Evolutionary conservation across 108 stramenopile genomes (phyloP).

Genomic region (Pinguiococcus pyrenoidosus): DNA sequence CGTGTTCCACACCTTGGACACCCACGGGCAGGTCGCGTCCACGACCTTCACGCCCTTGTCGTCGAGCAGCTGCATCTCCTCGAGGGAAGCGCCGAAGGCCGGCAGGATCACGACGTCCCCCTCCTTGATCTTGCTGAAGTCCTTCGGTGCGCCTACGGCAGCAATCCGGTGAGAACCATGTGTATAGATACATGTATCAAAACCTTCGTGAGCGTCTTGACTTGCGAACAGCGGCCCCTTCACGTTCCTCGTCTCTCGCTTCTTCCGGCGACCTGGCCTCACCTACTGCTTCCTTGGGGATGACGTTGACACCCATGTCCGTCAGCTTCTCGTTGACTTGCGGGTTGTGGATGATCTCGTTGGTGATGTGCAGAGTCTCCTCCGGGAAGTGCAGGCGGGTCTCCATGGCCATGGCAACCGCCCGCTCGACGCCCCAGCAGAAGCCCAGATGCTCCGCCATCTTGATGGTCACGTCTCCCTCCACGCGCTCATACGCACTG

Average conservation of each 20-base stretch:
- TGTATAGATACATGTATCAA: too few relatives aligned
- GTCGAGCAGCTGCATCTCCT: conserved; percentile 61
- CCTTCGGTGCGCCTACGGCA: conserved; percentile 43
- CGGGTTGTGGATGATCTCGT: conserved; percentile 92
- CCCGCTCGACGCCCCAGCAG: conserved; percentile 48
- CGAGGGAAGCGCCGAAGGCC: conserved; percentile 82
- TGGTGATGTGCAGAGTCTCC: conserved; percentile 74
- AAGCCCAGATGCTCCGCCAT: conserved; percentile 32
- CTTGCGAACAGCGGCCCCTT: too few relatives aligned
- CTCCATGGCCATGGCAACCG: conserved; percentile 80
- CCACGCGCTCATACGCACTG: background rate
- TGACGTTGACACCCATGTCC: conserved; percentile 72
- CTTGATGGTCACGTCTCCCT: conserved; percentile 19
- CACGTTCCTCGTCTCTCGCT: too few relatives aligned
- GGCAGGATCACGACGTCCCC: conserved; percentile 90
- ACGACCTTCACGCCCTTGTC: conserved; percentile 73
- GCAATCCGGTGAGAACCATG: too few relatives aligned
- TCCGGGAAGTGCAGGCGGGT: conserved; percentile 65
- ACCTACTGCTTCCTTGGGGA: too few relatives aligned
- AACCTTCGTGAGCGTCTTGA: too few relatives aligned
- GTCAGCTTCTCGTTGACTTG: conserved; percentile 79
- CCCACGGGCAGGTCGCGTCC: conserved; percentile 98
- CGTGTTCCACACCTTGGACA: conserved; percentile 91
- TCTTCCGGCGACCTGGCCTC: too few relatives aligned
- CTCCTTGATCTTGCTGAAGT: conserved; percentile 56